A percentile compares a stretch with the other conserved stretches of the same genome.
Conservation (phyloP, 768 basidiomycete genomes). For the Phaeotremella skinneri region DNA sequence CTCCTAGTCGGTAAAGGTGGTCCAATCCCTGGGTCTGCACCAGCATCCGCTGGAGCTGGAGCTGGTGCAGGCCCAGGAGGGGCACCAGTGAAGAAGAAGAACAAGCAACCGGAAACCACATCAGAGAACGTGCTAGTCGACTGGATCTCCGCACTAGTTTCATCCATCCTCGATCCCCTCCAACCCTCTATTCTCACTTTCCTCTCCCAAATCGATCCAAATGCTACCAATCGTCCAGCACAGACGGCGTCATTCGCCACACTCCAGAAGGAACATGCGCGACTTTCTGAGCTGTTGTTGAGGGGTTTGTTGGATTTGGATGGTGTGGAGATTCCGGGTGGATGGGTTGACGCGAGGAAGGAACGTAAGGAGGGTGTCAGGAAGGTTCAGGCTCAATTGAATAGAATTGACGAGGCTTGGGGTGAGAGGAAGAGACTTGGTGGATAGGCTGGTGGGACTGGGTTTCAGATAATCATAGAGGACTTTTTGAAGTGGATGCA, state of each 20-base stretch:
- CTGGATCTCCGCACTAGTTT: slow-evolving; percentile 30
- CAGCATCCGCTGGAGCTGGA: slow-evolving; percentile 9
- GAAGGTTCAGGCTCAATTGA: slow-evolving; percentile 77
- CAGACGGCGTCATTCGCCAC: slow-evolving; percentile 42
- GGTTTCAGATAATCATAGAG: too few species aligned
- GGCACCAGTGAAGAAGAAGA: slow-evolving; percentile 27
- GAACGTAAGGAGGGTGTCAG: slow-evolving; percentile 83
- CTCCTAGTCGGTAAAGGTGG: slow-evolving; percentile 63
- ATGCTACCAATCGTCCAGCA: slow-evolving; percentile 31
- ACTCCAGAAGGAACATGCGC: slow-evolving; percentile 56
- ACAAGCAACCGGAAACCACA: slow-evolving; percentile 35
- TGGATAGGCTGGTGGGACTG: slow-evolving; percentile 6
- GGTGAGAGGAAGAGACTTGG: slow-evolving; percentile 45
- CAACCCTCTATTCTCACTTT: slow-evolving; percentile 33
- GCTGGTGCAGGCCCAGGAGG: slow-evolving; percentile 12
- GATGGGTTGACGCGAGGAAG: slow-evolving; percentile 74
- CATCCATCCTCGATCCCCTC: slow-evolving; percentile 24
- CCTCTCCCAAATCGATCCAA: slow-evolving; percentile 26
- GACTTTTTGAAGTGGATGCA: too few species aligned
- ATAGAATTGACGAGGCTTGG: slow-evolving; percentile 74
- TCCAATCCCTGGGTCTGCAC: slow-evolving; percentile 30
- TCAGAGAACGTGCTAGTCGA: slow-evolving; percentile 34
- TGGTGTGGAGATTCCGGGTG: slow-evolving; percentile 67
- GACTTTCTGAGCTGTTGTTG: slow-evolving; percentile 76
- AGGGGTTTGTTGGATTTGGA: slow-evolving; percentile 86